Evolutionary conservation across 2,329 filamentous ascomycete genomes (phyloP).

Genomic region (Malbranchea zuffiana): DNA sequence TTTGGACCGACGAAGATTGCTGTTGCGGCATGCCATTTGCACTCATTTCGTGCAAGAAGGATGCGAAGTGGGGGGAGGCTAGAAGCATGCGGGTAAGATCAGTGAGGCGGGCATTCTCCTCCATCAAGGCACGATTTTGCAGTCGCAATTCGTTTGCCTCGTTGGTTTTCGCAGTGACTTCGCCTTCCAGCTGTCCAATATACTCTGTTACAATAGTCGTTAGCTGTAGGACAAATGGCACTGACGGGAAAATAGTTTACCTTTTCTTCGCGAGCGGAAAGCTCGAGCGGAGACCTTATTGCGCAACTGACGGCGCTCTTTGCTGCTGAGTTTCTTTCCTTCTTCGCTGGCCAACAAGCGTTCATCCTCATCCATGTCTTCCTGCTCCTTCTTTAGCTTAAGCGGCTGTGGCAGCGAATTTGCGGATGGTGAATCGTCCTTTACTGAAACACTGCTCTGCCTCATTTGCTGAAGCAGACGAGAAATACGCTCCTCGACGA

Average conservation of each 20-base stretch:
- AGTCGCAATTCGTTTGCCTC: slow-evolving; percentile 71
- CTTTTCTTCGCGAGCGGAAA: slow-evolving; percentile 96
- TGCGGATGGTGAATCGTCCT: slow-evolving; percentile 36
- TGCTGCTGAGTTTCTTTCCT: slow-evolving; percentile 97
- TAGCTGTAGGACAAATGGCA: slow-evolving; percentile 32
- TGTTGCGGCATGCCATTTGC: slow-evolving; percentile 42
- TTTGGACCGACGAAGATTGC: slow-evolving; percentile 27
- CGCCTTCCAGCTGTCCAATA: slow-evolving; percentile 83
- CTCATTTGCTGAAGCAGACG: slow-evolving; percentile 89
- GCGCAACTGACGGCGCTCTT: slow-evolving; percentile 89
- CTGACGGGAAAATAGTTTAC: slow-evolving; percentile 43
- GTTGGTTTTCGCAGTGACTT: slow-evolving; percentile 71
- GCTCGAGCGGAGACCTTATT: slow-evolving; percentile 98
- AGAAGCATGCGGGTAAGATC: slow-evolving; percentile 73
- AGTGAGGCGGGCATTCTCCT: slow-evolving; percentile 73
- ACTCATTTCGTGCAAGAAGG: slow-evolving; percentile 63
- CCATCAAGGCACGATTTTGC: slow-evolving; percentile 69
- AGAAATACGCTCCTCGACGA: slow-evolving; percentile 85
- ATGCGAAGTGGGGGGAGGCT: slow-evolving; percentile 69
- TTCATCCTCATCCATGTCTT: slow-evolving; percentile 98
- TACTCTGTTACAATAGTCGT: slow-evolving; percentile 69
- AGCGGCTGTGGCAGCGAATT: slow-evolving; percentile 53
- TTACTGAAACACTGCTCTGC: slow-evolving; percentile 52
- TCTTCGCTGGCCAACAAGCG: slow-evolving; percentile 88
- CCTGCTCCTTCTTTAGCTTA: slow-evolving; percentile 80